Evolutionary conservation across 2,329 filamentous ascomycete species (phyloP).

Genomic region (Lizonia empirigonia): DNA sequence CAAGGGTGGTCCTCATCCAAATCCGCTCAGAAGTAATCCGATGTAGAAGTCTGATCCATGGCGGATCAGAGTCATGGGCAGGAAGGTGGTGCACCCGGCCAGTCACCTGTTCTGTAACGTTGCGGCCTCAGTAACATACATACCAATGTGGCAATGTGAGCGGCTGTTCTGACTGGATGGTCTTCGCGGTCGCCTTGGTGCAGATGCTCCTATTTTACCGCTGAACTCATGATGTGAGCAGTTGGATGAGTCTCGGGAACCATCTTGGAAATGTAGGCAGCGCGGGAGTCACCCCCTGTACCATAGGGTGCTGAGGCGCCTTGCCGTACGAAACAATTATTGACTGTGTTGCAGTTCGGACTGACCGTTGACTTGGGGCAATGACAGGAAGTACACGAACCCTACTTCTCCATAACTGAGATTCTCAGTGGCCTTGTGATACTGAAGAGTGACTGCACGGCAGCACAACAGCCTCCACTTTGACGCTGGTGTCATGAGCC

Average conservation of each 20-base stretch:
- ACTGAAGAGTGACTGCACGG: neutral
- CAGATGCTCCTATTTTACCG: neutral
- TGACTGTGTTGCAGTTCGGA: neutral
- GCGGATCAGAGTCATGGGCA: too few relatives aligned
- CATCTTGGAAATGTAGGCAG: neutral
- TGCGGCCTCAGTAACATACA: too few relatives aligned
- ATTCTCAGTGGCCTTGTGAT: neutral
- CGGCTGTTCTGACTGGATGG: neutral
- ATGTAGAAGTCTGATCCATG: neutral
- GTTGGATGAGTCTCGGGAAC: neutral
- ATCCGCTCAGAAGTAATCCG: conserved; percentile 31
- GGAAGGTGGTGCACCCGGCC: too few relatives aligned
- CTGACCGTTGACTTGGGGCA: too few relatives aligned
- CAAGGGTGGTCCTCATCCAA: conserved; percentile 18
- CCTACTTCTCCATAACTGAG: too few relatives aligned
- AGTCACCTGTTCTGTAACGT: neutral
- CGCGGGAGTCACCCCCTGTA: neutral
- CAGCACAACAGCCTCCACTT: neutral
- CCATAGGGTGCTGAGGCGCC: neutral
- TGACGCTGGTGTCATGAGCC: neutral
- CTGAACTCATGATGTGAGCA: neutral
- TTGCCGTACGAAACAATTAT: neutral
- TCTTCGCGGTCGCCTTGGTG: too few relatives aligned
- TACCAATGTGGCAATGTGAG: neutral
- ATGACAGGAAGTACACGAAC: too few relatives aligned